Evolutionary conservation across 139 green algal species (phyloP).

Genomic region (Pleodorina starrii): DNA sequence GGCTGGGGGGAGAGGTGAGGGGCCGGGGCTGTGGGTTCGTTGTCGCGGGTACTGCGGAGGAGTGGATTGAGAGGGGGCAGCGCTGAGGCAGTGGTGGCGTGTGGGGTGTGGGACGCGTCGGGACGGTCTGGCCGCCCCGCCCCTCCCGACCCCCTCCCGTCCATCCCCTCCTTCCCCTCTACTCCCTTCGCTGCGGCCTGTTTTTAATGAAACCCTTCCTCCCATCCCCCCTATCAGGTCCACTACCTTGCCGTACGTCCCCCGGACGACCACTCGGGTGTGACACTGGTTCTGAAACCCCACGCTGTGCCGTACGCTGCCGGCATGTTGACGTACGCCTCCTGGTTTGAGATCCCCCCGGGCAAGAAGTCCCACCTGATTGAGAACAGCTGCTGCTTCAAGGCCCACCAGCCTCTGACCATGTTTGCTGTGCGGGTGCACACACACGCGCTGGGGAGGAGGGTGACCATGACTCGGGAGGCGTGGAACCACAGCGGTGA

Average conservation of each 20-base stretch:
- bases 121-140: too few species aligned
- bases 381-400: slow-evolving; percentile 87
- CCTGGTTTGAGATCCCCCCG: slow-evolving; percentile 79
- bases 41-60: too few species aligned
- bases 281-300: slow-evolving; percentile 73
- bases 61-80: too few species aligned
- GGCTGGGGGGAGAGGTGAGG: too few species aligned
- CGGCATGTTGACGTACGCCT: slow-evolving; percentile 81
- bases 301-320: slow-evolving; percentile 69
- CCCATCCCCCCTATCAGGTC: slow-evolving; percentile 60
- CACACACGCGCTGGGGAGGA: slow-evolving; percentile 84
- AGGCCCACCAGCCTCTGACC: slow-evolving; percentile 76
- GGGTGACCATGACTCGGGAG: slow-evolving; percentile 60
- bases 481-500: slow-evolving; percentile 52
- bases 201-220: too few species aligned
- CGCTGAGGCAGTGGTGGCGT: too few species aligned
- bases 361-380: slow-evolving; percentile 62
- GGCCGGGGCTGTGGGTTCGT: too few species aligned
- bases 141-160: too few species aligned
- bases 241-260: slow-evolving; percentile 78
- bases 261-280: slow-evolving; percentile 72
- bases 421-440: slow-evolving; percentile 91
- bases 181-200: too few species aligned
- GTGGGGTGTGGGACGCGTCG: too few species aligned
- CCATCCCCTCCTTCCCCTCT: too few species aligned